These are phyloP conservation scores for Cystoderma amianthinum DNA, from an alignment of 768 basidiomycete genomes.

Conservation along the genomic window DNA sequence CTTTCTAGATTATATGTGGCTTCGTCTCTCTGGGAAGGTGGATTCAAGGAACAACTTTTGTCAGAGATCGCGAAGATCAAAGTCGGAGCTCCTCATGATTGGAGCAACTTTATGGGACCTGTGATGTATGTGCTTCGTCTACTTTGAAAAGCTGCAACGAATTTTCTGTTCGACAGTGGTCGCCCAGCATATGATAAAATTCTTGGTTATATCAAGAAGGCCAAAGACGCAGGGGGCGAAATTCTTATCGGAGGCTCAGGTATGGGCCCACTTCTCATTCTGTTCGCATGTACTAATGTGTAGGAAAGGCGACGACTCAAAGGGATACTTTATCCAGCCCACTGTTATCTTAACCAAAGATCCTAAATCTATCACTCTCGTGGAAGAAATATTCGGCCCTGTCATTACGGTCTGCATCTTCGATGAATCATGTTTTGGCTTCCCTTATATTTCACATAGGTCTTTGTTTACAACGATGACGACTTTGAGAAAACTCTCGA, in stretches of 20 bases:
- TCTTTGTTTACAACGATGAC: conserved; percentile 84
- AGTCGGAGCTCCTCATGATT: conserved; percentile 72
- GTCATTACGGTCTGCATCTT: conserved; percentile 69
- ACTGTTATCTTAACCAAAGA: conserved; percentile 92
- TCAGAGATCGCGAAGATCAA: conserved; percentile 77
- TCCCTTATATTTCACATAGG: conserved; percentile 29
- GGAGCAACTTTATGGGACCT: conserved; percentile 88
- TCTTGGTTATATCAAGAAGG: conserved; percentile 74
- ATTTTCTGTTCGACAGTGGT: conserved; percentile 40
- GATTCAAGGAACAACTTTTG: conserved; percentile 80
- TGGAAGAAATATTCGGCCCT: conserved; percentile 95
- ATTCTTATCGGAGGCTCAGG: conserved; percentile 81
- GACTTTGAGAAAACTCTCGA: conserved; percentile 85
- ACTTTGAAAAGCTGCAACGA: too few species aligned
- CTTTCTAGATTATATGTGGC: conserved; percentile 89
- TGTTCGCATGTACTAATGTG: not conserved
- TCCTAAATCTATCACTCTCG: conserved; percentile 83
- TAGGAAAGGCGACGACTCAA: conserved; percentile 70
- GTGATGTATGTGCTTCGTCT: conserved; percentile 62
- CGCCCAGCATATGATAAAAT: conserved; percentile 88
- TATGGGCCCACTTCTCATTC: conserved; percentile 17
- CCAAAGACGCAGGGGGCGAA: conserved; percentile 85
- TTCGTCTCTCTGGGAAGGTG: conserved; percentile 73
- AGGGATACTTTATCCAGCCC: conserved; percentile 90
- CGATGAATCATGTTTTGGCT: not conserved